A percentile compares a stretch with the other conserved stretches of the same genome.
Conservation (phyloP, 2,329 filamentous ascomycete species). For the Tolypocladium ovalisporum region DNA sequence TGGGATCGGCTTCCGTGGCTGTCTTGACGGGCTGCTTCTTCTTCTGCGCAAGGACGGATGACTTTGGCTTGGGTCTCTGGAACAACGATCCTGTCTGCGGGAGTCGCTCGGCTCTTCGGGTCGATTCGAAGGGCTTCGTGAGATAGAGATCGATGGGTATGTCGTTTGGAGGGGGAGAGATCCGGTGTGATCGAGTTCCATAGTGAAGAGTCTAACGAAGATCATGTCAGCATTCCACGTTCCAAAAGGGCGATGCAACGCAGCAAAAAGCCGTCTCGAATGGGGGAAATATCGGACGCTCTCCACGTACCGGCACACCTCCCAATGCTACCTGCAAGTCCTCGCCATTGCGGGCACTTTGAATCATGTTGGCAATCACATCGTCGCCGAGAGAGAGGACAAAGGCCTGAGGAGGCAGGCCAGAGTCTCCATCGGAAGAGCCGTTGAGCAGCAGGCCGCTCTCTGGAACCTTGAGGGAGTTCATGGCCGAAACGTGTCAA, state of each 20-base stretch:
- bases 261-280: background rate
- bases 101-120: constrained; percentile 34
- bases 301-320: constrained; percentile 44
- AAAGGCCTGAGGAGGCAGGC: constrained; percentile 44
- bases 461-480: constrained; percentile 45
- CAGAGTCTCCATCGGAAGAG: constrained; percentile 30
- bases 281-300: too few relatives aligned
- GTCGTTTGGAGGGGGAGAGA: constrained; percentile 32
- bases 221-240: background rate
- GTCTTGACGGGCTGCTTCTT: constrained; percentile 17
- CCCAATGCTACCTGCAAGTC: constrained; percentile 48
- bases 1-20: constrained; percentile 18
- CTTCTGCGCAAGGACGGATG: constrained; percentile 5
- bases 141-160: constrained; percentile 46
- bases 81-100: constrained; percentile 42
- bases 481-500: constrained; percentile 25
- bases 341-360: constrained; percentile 44
- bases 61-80: constrained; percentile 27
- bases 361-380: constrained; percentile 52
- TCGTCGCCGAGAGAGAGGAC: constrained; percentile 45
- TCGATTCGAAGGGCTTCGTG: constrained; percentile 37
- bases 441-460: constrained; percentile 46
- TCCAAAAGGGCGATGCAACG: background rate
- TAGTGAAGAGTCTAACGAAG: constrained; percentile 39
- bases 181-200: constrained; percentile 36